Evolutionary conservation across 2,329 filamentous ascomycete species (phyloP).

Genomic region (Periglandula ipomoeae): DNA sequence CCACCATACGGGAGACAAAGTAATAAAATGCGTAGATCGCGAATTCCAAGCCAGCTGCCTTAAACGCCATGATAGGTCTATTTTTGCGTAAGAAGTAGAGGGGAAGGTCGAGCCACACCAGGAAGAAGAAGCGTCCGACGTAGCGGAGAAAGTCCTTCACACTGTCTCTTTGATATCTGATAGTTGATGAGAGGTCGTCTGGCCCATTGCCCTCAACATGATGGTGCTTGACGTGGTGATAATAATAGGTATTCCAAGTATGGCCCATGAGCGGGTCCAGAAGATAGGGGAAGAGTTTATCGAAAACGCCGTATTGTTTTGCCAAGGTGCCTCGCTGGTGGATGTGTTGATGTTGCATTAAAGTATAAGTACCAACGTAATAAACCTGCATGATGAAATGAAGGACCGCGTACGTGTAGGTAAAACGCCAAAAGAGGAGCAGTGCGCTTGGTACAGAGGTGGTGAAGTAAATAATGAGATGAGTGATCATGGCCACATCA

Average conservation of each 20-base stretch:
- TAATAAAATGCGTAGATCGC: conserved; percentile 44
- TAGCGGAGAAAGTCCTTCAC: conserved; percentile 60
- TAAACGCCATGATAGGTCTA: conserved; percentile 44
- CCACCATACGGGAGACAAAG: conserved; percentile 35
- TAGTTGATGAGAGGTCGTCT: conserved; percentile 64
- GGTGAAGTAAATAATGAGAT: conserved; percentile 61
- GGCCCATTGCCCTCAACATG: conserved; percentile 76
- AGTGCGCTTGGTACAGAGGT: conserved; percentile 63
- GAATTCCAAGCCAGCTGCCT: conserved; percentile 53
- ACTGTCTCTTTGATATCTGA: conserved; percentile 67
- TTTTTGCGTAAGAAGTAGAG: conserved; percentile 60
- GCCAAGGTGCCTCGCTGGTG: conserved; percentile 62
- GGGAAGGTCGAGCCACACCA: conserved; percentile 68
- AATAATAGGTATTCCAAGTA: conserved; percentile 79
- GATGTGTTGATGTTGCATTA: conserved; percentile 81
- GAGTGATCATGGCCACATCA: conserved; percentile 71
- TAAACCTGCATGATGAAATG: conserved; percentile 58
- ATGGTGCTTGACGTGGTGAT: conserved; percentile 80
- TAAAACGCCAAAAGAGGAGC: conserved; percentile 56
- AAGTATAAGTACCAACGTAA: conserved; percentile 65
- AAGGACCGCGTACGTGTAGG: conserved; percentile 55
- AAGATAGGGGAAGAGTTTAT: conserved; percentile 62
- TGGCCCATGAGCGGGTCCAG: conserved; percentile 71
- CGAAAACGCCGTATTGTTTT: conserved; percentile 45
- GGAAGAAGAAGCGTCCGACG: conserved; percentile 61